phyloP scores from a whole-genome alignment of 2,329 filamentous ascomycete species.

The Botrytis galanthina region DNA sequence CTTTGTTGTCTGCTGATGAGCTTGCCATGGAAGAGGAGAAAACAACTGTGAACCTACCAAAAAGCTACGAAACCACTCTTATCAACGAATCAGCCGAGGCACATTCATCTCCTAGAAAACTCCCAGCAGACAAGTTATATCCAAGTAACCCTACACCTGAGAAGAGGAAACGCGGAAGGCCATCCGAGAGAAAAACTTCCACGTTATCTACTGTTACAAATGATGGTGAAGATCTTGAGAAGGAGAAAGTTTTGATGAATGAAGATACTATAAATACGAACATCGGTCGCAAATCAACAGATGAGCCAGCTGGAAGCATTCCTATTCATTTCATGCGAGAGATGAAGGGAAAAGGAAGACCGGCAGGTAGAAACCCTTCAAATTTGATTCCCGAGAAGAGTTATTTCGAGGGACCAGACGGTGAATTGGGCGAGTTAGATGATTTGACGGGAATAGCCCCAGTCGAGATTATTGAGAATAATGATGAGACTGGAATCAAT shows the following conservation, averaged over 20 bases:
- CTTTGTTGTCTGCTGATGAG: background rate
- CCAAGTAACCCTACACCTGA: background rate
- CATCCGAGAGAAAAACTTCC: background rate
- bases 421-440: background rate
- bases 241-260: background rate
- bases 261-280: background rate
- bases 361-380: background rate
- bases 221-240: background rate
- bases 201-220: background rate
- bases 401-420: background rate
- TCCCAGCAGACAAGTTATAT: background rate
- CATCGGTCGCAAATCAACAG: background rate
- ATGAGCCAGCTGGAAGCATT: background rate
- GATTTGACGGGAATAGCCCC: background rate
- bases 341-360: background rate
- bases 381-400: background rate
- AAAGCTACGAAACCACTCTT: background rate
- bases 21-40: background rate
- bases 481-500: background rate
- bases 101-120: background rate
- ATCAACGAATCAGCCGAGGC: background rate
- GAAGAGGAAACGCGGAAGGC: background rate
- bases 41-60: background rate
- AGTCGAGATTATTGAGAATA: background rate
- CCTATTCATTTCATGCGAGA: background rate